phyloP scores from a whole-genome alignment of 192 early-diverging fungal genomes.

The Paraglomus brasilianum region DNA sequence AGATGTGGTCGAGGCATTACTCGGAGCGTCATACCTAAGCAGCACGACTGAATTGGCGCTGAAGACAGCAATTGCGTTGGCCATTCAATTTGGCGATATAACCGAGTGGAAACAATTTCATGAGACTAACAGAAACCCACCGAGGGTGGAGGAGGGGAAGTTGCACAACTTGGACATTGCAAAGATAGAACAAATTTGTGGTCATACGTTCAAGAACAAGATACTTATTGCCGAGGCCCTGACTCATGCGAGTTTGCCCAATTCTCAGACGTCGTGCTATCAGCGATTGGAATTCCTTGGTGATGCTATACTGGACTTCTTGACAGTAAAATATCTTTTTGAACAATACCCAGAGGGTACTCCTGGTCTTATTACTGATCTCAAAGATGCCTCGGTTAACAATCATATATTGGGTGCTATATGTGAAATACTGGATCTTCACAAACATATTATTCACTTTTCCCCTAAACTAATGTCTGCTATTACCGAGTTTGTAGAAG shows the following conservation, averaged over 20 bases:
- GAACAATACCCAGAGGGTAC: conserved; percentile 59
- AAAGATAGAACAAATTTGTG: conserved; percentile 41
- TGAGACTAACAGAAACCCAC: conserved; percentile 29
- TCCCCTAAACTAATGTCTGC: conserved; percentile 53
- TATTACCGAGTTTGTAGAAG: conserved; percentile 54
- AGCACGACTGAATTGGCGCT: conserved; percentile 55
- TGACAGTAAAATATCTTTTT: conserved; percentile 73
- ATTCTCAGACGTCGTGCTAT: conserved; percentile 65
- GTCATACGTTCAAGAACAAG: conserved; percentile 71
- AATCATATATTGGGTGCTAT: conserved; percentile 81
- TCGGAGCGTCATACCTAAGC: conserved; percentile 73
- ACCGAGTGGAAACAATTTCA: conserved; percentile 50
- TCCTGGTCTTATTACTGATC: conserved; percentile 78
- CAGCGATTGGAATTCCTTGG: conserved; percentile 92
- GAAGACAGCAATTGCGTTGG: conserved; percentile 52
- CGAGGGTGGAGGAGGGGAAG: conserved; percentile 30
- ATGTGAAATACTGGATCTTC: conserved; percentile 62
- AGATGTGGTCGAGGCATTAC: conserved; percentile 79
- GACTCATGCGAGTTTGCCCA: conserved; percentile 75
- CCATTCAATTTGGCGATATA: conserved; percentile 57
- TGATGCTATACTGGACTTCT: conserved; percentile 78
- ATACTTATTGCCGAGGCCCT: conserved; percentile 73
- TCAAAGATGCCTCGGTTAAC: conserved; percentile 85
- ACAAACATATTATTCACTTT: conserved; percentile 64
- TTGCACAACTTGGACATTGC: conserved; percentile 9